A percentile compares a stretch with the other conserved stretches of the same genome.
These are phyloP conservation scores for Saccharomycopsis oosterbeekiorum DNA, from an alignment of 805 yeast species.

Conservation along the genomic window DNA sequence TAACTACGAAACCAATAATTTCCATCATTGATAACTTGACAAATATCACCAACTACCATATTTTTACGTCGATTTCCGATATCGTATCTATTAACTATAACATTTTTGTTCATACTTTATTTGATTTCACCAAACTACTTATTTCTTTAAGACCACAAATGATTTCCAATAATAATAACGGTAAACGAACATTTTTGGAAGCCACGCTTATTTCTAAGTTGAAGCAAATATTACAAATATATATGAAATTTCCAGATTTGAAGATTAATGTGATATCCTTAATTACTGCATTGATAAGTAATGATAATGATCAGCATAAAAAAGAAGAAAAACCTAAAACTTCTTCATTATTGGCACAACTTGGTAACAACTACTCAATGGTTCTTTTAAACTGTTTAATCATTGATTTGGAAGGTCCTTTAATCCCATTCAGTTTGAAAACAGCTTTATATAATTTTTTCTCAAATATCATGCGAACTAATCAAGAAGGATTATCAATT, in stretches of 20 bases:
- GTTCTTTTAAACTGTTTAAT: slow-evolving; percentile 51
- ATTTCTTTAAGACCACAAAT: slow-evolving; percentile 45
- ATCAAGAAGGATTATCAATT: slow-evolving; percentile 70
- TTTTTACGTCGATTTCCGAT: slow-evolving; percentile 20
- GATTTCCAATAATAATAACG: slow-evolving; percentile 22
- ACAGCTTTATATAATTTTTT: slow-evolving; percentile 53
- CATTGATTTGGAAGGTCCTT: slow-evolving; percentile 46
- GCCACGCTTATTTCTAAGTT: slow-evolving; percentile 43
- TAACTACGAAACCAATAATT: slow-evolving; percentile 47
- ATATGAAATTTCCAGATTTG: slow-evolving; percentile 37
- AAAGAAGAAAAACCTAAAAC: slow-evolving; percentile 26
- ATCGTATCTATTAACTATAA: slow-evolving; percentile 26
- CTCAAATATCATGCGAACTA: slow-evolving; percentile 56
- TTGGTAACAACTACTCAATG: slow-evolving; percentile 57
- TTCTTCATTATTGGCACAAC: slow-evolving; percentile 74
- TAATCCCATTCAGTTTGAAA: slow-evolving; percentile 44
- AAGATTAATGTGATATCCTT: slow-evolving; percentile 45
- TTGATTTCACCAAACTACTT: slow-evolving; percentile 47
- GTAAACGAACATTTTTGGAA: slow-evolving; percentile 52
- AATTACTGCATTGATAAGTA: slow-evolving; percentile 46
- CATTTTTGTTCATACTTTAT: slow-evolving; percentile 39
- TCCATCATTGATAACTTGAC: slow-evolving; percentile 40
- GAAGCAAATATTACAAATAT: slow-evolving; percentile 48
- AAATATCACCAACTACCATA: slow-evolving; percentile 22
- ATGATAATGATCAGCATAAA: slow-evolving; percentile 22